Evolutionary conservation across 1,284 basidiomycete species (phyloP).

Genomic region (Exobasidium cylindrosporum): DNA sequence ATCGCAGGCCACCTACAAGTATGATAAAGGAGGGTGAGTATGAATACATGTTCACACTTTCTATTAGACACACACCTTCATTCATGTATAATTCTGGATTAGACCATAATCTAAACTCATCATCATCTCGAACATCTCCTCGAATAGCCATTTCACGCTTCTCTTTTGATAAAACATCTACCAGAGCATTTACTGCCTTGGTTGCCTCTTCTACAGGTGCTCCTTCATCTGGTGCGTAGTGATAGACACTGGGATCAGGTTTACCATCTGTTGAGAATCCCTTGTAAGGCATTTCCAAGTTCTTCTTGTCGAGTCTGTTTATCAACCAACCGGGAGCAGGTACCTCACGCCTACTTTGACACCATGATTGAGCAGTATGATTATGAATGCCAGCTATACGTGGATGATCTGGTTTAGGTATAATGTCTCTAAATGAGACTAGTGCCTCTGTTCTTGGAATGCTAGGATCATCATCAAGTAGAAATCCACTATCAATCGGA

Average conservation of each 20-base stretch:
- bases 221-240: constrained; percentile 49
- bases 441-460: constrained; percentile 49
- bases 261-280: constrained; percentile 50
- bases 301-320: constrained; percentile 42
- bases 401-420: constrained; percentile 49
- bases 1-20: constrained; percentile 52
- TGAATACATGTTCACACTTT: background rate
- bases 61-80: constrained; percentile 26
- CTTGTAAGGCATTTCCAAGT: constrained; percentile 45
- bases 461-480: constrained; percentile 44
- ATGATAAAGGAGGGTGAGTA: too few relatives aligned
- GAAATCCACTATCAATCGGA: constrained; percentile 31
- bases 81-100: constrained; percentile 56
- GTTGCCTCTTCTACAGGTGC: constrained; percentile 47
- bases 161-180: constrained; percentile 26
- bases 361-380: constrained; percentile 47
- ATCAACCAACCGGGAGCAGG: constrained; percentile 53
- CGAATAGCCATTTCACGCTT: constrained; percentile 26
- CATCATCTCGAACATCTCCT: constrained; percentile 45
- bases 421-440: constrained; percentile 48
- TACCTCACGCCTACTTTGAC: constrained; percentile 38
- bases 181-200: constrained; percentile 35
- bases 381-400: constrained; percentile 45
- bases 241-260: constrained; percentile 34
- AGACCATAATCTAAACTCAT: constrained; percentile 52